Conservation (phyloP, 371 early-diverging fungal species). For the Ecytonucleospora hepatopenaei region DNA sequence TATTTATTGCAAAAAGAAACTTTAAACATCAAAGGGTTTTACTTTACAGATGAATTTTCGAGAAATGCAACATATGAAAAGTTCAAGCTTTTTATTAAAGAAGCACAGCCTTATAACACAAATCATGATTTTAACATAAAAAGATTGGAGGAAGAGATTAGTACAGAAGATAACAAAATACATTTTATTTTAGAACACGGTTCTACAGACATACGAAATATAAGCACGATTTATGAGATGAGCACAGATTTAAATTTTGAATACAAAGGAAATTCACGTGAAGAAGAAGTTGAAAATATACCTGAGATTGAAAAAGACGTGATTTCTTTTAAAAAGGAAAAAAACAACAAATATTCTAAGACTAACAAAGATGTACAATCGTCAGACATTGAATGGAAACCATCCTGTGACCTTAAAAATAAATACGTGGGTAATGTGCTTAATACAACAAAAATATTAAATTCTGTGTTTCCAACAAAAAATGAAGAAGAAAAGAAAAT, state of each 20-base stretch:
- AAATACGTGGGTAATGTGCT: neutral
- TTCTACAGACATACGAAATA: neutral
- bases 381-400: neutral
- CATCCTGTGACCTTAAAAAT: neutral
- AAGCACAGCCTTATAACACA: too few species aligned
- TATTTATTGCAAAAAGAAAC: conserved; percentile 23
- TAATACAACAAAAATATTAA: neutral
- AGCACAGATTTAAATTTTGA: too few species aligned
- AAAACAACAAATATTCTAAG: neutral
- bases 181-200: neutral
- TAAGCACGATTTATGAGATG: too few species aligned
- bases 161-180: neutral
- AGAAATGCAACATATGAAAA: conserved; percentile 20
- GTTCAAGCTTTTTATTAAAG: neutral
- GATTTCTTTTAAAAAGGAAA: neutral
- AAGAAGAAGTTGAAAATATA: too few species aligned
- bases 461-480: neutral
- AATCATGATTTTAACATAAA: neutral
- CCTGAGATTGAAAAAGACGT: neutral
- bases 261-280: too few species aligned
- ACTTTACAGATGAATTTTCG: conserved; percentile 30
- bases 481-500: neutral
- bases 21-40: conserved; percentile 6
- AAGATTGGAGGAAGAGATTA: neutral
- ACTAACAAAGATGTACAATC: neutral